Evolutionary conservation across 371 early-diverging fungal species (phyloP), one percentile per base, ranked within the genome.

Genomic region (Apophysomyces variabilis): DNA sequence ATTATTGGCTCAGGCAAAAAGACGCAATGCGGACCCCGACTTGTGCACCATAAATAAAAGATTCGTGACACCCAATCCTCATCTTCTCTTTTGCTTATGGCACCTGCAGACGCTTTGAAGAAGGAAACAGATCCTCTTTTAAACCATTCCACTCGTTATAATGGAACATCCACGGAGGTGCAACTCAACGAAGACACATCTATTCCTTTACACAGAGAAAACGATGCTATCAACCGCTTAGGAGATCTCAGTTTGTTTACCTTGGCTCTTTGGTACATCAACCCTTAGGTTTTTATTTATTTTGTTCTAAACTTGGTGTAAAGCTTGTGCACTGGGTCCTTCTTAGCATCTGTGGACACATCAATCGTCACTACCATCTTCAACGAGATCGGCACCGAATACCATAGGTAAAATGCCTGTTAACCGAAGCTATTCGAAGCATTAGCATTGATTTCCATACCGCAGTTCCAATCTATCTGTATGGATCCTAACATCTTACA

Each of bases 361-460:
- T 92, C 92, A 1, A 90, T 93, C 64, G 85, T 96, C 4, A 84
- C 90, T 11, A 92, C 90, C 11, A 87, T 92, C n/a, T 80, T 93
- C 14, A 89, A 90, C 46, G 83, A 82, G 16, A 93, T 96, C 60
- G 86, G 90, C 6, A 80, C 75, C 6, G 93, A 92, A 21, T 93
- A 93, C 66, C 73, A 89, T 56, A 73, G 76, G 79, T 78, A 64
- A 65, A 62, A 7, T 21, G 32, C 3, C 32, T 26, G 32, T 1
- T 26, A 26, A 26, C 32, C 3, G 32, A 26, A 26, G 3, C 3
- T 3, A 26, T 26, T 26, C 32, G 32, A 26, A 26, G 32, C 32
- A 26, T 26, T 3, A 26, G 32, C 32, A 26, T 26, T 26, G 32
- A 26, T 26, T 26, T 26, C 32, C 32, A 26, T 26, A 26, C 3